These are phyloP conservation scores for Helianthus tuberosus DNA, from an alignment of 129 eudicot genomes.

Conservation along the genomic window DNA sequence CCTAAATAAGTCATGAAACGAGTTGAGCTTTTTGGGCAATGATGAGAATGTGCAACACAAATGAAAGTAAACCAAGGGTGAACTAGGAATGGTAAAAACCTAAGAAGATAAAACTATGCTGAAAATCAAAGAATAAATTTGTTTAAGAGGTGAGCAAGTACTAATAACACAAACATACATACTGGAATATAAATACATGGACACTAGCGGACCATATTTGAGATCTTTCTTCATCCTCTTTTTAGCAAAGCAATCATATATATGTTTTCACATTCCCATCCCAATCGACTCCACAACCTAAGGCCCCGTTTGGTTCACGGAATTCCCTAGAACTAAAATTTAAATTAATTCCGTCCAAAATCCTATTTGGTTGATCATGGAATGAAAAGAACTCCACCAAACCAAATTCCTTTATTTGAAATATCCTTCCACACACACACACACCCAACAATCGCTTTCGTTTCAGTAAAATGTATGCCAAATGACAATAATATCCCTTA, in stretches of 20 bases:
- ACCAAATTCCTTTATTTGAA: too few species aligned
- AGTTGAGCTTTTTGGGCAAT: neutral
- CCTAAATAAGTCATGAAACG: neutral
- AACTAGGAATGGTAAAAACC: neutral
- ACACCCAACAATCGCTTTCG: too few species aligned
- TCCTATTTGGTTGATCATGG: too few species aligned
- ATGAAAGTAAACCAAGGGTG: neutral
- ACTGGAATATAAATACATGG: neutral
- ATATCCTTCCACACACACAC: too few species aligned
- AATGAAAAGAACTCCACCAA: neutral
- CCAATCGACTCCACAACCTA: neutral
- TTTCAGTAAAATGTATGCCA: too few species aligned
- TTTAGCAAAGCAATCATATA: neutral
- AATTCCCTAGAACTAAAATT: too few species aligned
- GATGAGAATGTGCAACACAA: neutral
- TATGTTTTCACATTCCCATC: neutral
- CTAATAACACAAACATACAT: constrained; percentile 5
- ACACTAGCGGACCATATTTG: neutral
- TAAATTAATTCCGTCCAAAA: too few species aligned
- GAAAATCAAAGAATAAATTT: neutral
- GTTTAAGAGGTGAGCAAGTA: neutral
- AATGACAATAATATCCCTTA: too few species aligned
- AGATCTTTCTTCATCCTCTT: neutral
- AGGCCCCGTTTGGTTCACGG: neutral
- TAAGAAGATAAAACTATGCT: neutral